These are phyloP conservation scores for Fusarium nematophilum DNA, from an alignment of 2,329 filamentous ascomycete species.

Conservation along the genomic window DNA sequence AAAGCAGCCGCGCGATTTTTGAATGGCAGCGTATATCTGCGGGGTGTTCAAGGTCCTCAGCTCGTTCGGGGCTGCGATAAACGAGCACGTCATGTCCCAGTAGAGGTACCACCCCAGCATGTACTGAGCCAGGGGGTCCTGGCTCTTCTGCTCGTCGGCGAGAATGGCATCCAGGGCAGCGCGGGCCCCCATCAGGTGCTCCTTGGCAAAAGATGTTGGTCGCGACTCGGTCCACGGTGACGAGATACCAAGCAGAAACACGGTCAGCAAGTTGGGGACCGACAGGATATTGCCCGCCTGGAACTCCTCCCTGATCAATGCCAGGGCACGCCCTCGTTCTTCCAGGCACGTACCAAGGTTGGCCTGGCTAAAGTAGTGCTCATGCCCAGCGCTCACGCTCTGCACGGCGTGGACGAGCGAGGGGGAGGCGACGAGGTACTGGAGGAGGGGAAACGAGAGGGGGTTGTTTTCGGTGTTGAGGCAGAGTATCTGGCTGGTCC, in stretches of 20 bases:
- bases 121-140: not conserved
- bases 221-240: not conserved
- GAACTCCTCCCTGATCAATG: not conserved
- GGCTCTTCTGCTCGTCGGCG: not conserved
- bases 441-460: not conserved
- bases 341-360: not conserved
- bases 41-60: not conserved
- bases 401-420: slow-evolving; percentile 3
- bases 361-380: not conserved
- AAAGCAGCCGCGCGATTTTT: not conserved
- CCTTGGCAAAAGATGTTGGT: not conserved
- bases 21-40: not conserved
- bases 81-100: slow-evolving; percentile 9
- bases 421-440: not conserved
- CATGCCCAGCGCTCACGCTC: slow-evolving; percentile 6
- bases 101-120: slow-evolving; percentile 7
- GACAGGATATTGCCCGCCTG: not conserved
- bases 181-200: slow-evolving; percentile 7
- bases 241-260: slow-evolving; percentile 1
- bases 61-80: not conserved
- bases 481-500: not conserved
- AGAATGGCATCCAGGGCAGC: not conserved
- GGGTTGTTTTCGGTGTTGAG: not conserved
- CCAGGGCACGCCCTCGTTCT: not conserved
- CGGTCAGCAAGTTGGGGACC: not conserved